Evolutionary conservation across 768 basidiomycete species (phyloP).

Genomic region (Phallus indusiatus): DNA sequence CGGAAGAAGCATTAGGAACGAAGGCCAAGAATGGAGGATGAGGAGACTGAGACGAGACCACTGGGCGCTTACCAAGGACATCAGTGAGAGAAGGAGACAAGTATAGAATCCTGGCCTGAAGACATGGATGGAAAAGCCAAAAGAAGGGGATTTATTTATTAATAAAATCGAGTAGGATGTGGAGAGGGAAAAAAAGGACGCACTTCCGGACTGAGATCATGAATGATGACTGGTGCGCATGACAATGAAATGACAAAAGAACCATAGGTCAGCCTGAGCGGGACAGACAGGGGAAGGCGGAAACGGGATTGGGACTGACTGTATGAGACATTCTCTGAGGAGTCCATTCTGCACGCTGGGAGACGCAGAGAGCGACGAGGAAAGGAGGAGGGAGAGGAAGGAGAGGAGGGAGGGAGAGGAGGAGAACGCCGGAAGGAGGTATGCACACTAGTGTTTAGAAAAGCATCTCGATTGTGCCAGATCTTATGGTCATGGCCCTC

Average conservation of each 20-base stretch:
- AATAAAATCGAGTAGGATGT: too few species aligned
- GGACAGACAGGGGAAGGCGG: too few species aligned
- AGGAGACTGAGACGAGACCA: too few species aligned
- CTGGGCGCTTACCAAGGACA: conserved; percentile 42
- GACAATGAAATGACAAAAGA: conserved; percentile 2
- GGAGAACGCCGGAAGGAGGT: background rate
- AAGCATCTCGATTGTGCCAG: conserved; percentile 10
- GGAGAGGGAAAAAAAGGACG: conserved; percentile 9
- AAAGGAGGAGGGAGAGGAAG: conserved; percentile 12
- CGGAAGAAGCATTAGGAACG: background rate
- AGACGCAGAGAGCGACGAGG: conserved; percentile 10
- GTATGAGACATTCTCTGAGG: conserved; percentile 63
- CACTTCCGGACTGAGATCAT: conserved; percentile 72
- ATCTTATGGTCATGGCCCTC: conserved; percentile 6
- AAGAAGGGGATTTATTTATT: too few species aligned
- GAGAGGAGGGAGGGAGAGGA: too few species aligned
- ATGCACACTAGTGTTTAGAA: background rate
- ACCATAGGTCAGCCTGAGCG: too few species aligned
- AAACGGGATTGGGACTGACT: too few species aligned
- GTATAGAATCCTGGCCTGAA: conserved; percentile 8
- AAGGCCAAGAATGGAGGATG: conserved; percentile 55
- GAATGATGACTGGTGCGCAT: conserved; percentile 62
- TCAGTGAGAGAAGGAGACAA: conserved; percentile 9
- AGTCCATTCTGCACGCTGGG: conserved; percentile 25
- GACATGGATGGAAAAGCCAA: too few species aligned